Percentiles rank a stretch among this genome's conserved stretches.
Conservation (phyloP, 306 rosid species). For the Gillenia trifoliata region DNA sequence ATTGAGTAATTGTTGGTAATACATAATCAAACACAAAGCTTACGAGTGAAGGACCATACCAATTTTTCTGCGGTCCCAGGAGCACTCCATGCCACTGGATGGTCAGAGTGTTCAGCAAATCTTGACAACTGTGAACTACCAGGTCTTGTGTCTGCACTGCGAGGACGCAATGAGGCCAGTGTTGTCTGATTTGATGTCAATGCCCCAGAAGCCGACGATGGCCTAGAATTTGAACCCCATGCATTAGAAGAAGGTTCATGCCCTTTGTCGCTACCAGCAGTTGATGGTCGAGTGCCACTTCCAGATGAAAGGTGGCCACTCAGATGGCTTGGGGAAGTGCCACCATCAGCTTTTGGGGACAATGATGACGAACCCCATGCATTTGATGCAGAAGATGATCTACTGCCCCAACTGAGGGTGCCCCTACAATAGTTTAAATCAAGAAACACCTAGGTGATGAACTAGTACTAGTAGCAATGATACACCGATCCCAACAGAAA, state of each 20-base stretch:
- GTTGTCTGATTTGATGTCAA: conserved; percentile 67
- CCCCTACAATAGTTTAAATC: conserved; percentile 52
- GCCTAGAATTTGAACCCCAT: conserved; percentile 88
- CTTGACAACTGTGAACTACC: conserved; percentile 95
- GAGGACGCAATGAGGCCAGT: conserved; percentile 73
- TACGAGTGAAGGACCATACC: conserved; percentile 39
- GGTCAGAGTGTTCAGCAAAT: conserved; percentile 83
- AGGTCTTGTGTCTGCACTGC: conserved; percentile 95
- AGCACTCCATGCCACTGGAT: conserved; percentile 70
- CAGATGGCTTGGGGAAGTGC: conserved; percentile 71
- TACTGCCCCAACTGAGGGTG: conserved; percentile 91
- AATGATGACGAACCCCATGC: conserved; percentile 83
- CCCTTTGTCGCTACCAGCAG: conserved; percentile 86
- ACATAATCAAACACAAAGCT: neutral
- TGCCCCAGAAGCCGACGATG: conserved; percentile 91
- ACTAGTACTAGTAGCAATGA: neutral
- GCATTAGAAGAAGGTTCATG: conserved; percentile 51
- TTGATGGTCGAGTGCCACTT: conserved; percentile 89
- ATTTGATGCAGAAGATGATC: conserved; percentile 72
- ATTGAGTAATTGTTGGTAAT: neutral
- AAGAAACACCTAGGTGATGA: neutral
- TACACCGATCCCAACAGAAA: neutral
- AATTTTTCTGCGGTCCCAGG: conserved; percentile 73
- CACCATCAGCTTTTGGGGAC: conserved; percentile 80
- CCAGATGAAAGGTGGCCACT: conserved; percentile 91